phyloP scores from a whole-genome alignment of 257 asterid species.

The Plectranthus barbatus region DNA sequence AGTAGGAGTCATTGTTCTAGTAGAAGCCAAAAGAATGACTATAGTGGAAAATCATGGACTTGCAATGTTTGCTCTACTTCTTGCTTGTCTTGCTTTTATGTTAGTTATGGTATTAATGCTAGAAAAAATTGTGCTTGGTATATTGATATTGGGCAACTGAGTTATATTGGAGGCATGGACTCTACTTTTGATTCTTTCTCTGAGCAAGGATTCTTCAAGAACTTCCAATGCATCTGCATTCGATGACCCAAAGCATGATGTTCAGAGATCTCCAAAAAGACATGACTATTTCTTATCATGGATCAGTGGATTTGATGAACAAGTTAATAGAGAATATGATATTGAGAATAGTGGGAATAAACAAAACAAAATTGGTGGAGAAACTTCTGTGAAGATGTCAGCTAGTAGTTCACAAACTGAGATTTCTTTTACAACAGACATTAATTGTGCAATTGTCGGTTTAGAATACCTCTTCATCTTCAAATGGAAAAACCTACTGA shows the following conservation, averaged over 20 bases:
- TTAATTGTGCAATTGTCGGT: constrained; percentile 18
- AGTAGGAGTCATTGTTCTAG: constrained; percentile 20
- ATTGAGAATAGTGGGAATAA: constrained; percentile 24
- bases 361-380: constrained; percentile 20
- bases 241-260: constrained; percentile 40
- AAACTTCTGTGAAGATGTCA: constrained; percentile 23
- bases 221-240: constrained; percentile 44
- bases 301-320: constrained; percentile 36
- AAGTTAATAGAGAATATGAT: constrained; percentile 24
- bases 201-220: constrained; percentile 40
- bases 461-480: constrained; percentile 23
- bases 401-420: constrained; percentile 24
- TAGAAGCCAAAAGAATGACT: constrained; percentile 28
- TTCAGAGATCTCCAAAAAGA: constrained; percentile 35
- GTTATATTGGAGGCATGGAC: constrained; percentile 35
- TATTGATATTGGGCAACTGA: constrained; percentile 34
- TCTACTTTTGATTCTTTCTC: constrained; percentile 45
- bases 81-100: constrained; percentile 61
- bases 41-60: constrained; percentile 35
- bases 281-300: constrained; percentile 56
- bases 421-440: constrained; percentile 17
- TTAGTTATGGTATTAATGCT: constrained; percentile 43
- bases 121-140: constrained; percentile 52
- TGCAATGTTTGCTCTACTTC: constrained; percentile 68
- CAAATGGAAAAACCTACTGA: constrained; percentile 13